phyloP scores from a whole-genome alignment of 2,329 filamentous ascomycete genomes.

The Clonostachys chloroleuca region DNA sequence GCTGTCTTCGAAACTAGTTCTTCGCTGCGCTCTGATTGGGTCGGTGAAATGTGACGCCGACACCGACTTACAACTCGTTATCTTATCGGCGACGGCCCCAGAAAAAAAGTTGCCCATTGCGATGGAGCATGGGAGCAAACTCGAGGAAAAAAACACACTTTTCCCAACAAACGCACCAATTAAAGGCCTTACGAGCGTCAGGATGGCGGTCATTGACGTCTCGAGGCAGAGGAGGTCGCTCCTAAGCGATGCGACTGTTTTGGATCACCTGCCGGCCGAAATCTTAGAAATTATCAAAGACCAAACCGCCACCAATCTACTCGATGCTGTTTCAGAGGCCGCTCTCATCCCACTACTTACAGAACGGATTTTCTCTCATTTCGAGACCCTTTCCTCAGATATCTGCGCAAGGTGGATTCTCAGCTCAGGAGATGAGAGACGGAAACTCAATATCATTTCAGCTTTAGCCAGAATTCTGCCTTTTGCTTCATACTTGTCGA shows the following conservation, averaged over 20 bases:
- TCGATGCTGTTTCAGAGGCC: constrained; percentile 65
- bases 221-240: constrained; percentile 50
- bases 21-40: constrained; percentile 19
- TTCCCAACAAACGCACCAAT: background rate
- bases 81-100: background rate
- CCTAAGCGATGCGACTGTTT: constrained; percentile 45
- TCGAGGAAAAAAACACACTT: background rate
- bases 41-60: constrained; percentile 17
- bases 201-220: constrained; percentile 53
- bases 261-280: constrained; percentile 64
- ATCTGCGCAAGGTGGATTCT: constrained; percentile 76
- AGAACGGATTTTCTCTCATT: constrained; percentile 68
- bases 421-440: constrained; percentile 28
- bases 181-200: constrained; percentile 17
- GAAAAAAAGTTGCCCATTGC: constrained; percentile 12
- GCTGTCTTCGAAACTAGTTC: constrained; percentile 15
- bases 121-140: background rate
- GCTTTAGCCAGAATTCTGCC: constrained; percentile 78
- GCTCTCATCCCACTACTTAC: constrained; percentile 68
- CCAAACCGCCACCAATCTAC: constrained; percentile 59
- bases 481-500: constrained; percentile 74
- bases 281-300: constrained; percentile 63
- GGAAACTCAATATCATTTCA: constrained; percentile 48
- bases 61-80: constrained; percentile 1
- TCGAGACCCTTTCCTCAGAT: constrained; percentile 74